These are phyloP conservation scores for Coniella lustricola DNA, from an alignment of 2,329 filamentous ascomycete genomes.

Conservation along the genomic window DNA sequence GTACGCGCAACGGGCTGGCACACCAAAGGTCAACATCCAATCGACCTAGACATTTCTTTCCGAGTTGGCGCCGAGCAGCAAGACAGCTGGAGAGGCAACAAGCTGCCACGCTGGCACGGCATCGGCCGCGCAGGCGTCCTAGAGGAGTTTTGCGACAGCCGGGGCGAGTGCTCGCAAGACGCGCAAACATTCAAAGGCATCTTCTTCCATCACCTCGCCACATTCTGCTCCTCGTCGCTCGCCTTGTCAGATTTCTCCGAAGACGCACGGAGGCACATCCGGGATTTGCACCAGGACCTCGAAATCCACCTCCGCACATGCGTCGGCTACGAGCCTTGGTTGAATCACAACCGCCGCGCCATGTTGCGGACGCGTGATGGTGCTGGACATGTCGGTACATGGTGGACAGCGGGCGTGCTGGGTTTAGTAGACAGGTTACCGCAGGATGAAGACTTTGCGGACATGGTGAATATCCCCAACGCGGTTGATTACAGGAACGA, in stretches of 20 bases:
- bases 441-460: slow-evolving; percentile 7
- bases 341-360: slow-evolving; percentile 14
- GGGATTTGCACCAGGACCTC: slow-evolving; percentile 7
- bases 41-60: slow-evolving; percentile 28
- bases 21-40: slow-evolving; percentile 32
- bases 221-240: slow-evolving; percentile 65
- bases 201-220: slow-evolving; percentile 80
- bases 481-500: slow-evolving; percentile 17
- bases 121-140: slow-evolving; percentile 74
- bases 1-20: slow-evolving; percentile 74
- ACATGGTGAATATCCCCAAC: slow-evolving; percentile 3
- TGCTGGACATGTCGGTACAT: slow-evolving; percentile 16
- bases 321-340: slow-evolving; percentile 8
- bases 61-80: slow-evolving; percentile 14
- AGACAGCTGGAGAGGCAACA: slow-evolving; percentile 24
- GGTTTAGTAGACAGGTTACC: slow-evolving; percentile 10
- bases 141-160: slow-evolving; percentile 76
- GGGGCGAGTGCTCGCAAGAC: slow-evolving; percentile 71
- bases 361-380: slow-evolving; percentile 12
- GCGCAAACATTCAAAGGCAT: slow-evolving; percentile 90
- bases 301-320: slow-evolving; percentile 11
- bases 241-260: slow-evolving; percentile 24
- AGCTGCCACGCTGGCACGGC: slow-evolving; percentile 57
- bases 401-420: slow-evolving; percentile 16
- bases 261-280: slow-evolving; percentile 17